Conservation (phyloP, 2,329 filamentous ascomycete genomes). For the Magnaporthiopsis incrustans region DNA sequence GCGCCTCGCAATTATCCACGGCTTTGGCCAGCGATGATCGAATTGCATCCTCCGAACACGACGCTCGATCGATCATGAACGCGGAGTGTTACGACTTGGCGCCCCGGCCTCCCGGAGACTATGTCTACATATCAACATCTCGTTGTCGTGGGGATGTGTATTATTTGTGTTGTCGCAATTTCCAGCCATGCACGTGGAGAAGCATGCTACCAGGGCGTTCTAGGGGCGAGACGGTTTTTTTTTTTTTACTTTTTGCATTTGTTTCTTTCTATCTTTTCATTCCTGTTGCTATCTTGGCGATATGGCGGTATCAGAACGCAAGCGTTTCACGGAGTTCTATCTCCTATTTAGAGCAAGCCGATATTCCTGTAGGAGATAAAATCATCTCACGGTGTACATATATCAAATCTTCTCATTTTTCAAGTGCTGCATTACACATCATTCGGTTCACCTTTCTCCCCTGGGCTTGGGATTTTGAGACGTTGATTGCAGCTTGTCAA, state of each 20-base stretch:
- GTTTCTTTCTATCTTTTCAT: background rate
- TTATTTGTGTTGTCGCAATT: background rate
- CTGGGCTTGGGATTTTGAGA: background rate
- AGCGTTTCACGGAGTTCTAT: background rate
- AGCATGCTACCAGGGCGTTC: background rate
- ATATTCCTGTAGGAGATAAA: background rate
- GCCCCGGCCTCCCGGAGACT: background rate
- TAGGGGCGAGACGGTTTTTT: background rate
- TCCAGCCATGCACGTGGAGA: background rate
- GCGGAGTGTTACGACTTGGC: background rate
- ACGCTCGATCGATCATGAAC: background rate
- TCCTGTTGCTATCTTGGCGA: background rate
- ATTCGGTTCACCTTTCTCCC: background rate
- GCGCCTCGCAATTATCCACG: background rate
- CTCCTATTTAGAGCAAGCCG: background rate
- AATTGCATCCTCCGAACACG: background rate
- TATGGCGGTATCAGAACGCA: background rate
- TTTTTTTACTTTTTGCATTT: background rate
- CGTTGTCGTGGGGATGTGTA: background rate
- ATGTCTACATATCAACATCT: background rate
- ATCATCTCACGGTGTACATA: background rate
- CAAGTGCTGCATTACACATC: background rate
- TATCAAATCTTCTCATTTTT: background rate
- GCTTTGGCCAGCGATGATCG: background rate
- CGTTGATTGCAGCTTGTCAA: background rate